These are phyloP conservation scores for Phytopythium montanum DNA, from an alignment of 352 stramenopile species.

Conservation along the genomic window DNA sequence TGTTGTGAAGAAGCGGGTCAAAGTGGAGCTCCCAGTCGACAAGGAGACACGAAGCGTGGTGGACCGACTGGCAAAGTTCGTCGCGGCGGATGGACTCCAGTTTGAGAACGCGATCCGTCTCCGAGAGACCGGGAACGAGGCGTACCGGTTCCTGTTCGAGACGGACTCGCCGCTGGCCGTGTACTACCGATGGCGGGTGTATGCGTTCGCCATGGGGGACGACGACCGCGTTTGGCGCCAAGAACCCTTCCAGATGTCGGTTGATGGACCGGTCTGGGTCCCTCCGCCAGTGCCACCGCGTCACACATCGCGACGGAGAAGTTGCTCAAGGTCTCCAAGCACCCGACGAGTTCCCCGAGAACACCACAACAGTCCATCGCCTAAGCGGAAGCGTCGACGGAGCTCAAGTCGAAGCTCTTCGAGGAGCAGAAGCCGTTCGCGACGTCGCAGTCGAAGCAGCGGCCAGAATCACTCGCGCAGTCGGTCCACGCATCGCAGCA, in stretches of 20 bases:
- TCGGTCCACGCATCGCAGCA: slow-evolving; percentile 11
- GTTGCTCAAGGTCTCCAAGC: slow-evolving; percentile 19
- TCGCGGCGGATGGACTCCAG: slow-evolving; percentile 55
- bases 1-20: slow-evolving; percentile 20
- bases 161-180: slow-evolving; percentile 24
- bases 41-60: slow-evolving; percentile 22
- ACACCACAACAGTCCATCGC: slow-evolving; percentile 6
- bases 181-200: slow-evolving; percentile 80
- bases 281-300: slow-evolving; percentile 32
- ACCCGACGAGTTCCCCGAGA: slow-evolving; percentile 1
- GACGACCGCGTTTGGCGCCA: slow-evolving; percentile 38
- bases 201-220: slow-evolving; percentile 69
- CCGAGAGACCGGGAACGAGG: slow-evolving; percentile 39
- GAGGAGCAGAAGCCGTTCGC: slow-evolving; percentile 22
- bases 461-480: slow-evolving; percentile 24
- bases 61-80: slow-evolving; percentile 55
- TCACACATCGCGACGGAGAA: slow-evolving; percentile 9
- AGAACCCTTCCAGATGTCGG: slow-evolving; percentile 60
- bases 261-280: slow-evolving; percentile 52
- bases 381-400: slow-evolving; percentile 12
- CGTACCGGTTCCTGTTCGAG: slow-evolving; percentile 58
- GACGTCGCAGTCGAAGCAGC: slow-evolving; percentile 22
- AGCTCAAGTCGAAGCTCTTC: slow-evolving; percentile 36
- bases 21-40: slow-evolving; percentile 36
- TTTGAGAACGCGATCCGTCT: slow-evolving; percentile 62